Evolutionary conservation across 768 basidiomycete species (phyloP), one percentile per base, ranked within the genome.

Genomic region (Podaxis rugospora): DNA sequence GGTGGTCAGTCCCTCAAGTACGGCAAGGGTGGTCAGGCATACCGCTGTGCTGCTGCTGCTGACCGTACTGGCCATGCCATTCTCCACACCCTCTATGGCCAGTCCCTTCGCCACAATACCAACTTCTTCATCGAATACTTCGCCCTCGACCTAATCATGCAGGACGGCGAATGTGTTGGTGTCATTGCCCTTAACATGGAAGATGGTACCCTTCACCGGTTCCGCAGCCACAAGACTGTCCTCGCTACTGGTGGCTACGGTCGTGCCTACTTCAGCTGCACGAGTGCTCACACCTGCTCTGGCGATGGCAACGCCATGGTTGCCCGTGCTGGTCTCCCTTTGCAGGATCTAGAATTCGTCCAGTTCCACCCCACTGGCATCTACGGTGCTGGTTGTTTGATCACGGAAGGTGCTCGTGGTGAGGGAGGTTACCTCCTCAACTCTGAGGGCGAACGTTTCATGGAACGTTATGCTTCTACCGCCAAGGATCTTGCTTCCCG

Each of bases 121-220:
- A 96, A 98, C 78, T 99, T 98, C 78, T 99, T 99, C 81, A 98
- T 99, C 75, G 97, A 99, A 75, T 99, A 96, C 77, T 98, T 99
- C 74, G 97, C 96, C n/a, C 85, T 96, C 60, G 97, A 99, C 74
- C 80, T 99, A 62, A 93, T 99, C 74, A 99, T 99, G 97, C 83
- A 98, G 73, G 94, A 91, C 64, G 97, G 95, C 67, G 94, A 98
- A 76, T 99, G 97, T 80, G 95, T 99, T 61, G 97, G 97, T 78
- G 97, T 99, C 55, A 92, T 98, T 71, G 97, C 97, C 13, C 84
- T 98, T 66, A 99, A 98, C 82, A 96, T 98, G 94, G 97, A 99
- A 78, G 97, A 98, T 67, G 97, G 97, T 58, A 99, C 97, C 14
- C 86, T 99, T 25, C 97, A 99, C 74, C 90, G 97, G 50, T 99